Percentiles rank a stretch among this genome's conserved stretches.
Conservation (phyloP, 2,329 filamentous ascomycete genomes). For the Didymella pomorum region DNA sequence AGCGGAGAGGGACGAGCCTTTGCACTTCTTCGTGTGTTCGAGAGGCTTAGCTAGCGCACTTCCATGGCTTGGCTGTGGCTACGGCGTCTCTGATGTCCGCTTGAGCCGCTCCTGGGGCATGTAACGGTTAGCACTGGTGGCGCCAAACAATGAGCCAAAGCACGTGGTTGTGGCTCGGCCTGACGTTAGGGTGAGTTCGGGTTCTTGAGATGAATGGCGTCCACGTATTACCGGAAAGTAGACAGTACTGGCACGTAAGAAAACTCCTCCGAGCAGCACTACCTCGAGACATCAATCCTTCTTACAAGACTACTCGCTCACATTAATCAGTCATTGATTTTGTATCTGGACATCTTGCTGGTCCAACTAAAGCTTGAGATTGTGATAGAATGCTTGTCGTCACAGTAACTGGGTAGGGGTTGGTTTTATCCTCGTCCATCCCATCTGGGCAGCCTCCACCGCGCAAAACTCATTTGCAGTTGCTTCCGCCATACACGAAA, state of each 20-base stretch:
- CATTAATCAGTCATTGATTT: not conserved
- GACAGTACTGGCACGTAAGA: conserved; percentile 5
- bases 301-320: not conserved
- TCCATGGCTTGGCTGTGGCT: conserved; percentile 22
- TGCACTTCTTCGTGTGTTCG: conserved; percentile 25
- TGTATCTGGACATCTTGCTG: not conserved
- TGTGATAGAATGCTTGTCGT: not conserved
- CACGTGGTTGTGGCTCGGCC: not conserved
- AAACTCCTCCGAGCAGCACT: not conserved
- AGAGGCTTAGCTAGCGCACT: conserved; percentile 19
- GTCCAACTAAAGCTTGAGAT: not conserved
- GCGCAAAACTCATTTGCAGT: conserved; percentile 6
- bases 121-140: not conserved
- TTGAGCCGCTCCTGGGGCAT: not conserved
- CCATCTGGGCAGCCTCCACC: not conserved
- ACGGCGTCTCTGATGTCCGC: conserved; percentile 4
- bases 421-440: not conserved
- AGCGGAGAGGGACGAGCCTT: conserved; percentile 24
- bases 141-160: conserved; percentile 2
- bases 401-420: not conserved
- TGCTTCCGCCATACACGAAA: conserved; percentile 28
- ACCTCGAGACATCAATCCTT: not conserved
- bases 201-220: no score
- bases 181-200: not conserved
- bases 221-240: no score